Evolutionary conservation across 768 basidiomycete species (phyloP).

Genomic region (Suillus plorans): DNA sequence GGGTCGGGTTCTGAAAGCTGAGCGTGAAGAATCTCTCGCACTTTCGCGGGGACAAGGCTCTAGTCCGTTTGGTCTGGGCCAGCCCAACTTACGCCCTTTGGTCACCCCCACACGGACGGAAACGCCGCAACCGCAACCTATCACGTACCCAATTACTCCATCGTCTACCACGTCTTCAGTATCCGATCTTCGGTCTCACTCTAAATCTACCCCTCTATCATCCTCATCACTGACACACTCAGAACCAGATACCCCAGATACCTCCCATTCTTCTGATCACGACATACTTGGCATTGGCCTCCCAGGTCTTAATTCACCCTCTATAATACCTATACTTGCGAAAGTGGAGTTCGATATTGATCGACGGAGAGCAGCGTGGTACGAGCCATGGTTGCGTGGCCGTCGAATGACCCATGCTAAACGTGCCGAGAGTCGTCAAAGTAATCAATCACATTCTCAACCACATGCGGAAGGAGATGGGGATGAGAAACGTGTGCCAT

Average conservation of each 20-base stretch:
- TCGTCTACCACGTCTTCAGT: slow-evolving; percentile 48
- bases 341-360: slow-evolving; percentile 97
- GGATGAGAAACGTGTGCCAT: slow-evolving; percentile 38
- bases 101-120: slow-evolving; percentile 43
- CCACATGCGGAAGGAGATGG: slow-evolving; percentile 21
- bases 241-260: slow-evolving; percentile 56
- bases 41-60: slow-evolving; percentile 36
- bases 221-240: slow-evolving; percentile 39
- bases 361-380: slow-evolving; percentile 76
- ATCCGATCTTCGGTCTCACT: slow-evolving; percentile 47
- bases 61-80: slow-evolving; percentile 41
- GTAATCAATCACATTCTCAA: slow-evolving; percentile 23
- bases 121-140: slow-evolving; percentile 34
- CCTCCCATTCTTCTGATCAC: slow-evolving; percentile 39
- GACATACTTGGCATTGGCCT: slow-evolving; percentile 56
- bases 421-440: slow-evolving; percentile 45
- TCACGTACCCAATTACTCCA: slow-evolving; percentile 33
- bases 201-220: slow-evolving; percentile 50
- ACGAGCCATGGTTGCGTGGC: slow-evolving; percentile 77
- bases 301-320: slow-evolving; percentile 61
- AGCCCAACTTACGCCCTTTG: slow-evolving; percentile 44
- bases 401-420: slow-evolving; percentile 61
- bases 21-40: slow-evolving; percentile 44
- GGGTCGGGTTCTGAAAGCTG: slow-evolving; percentile 65
- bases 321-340: slow-evolving; percentile 81